Conservation (phyloP, 305 asterid genomes). For the Salvia sclarea region DNA sequence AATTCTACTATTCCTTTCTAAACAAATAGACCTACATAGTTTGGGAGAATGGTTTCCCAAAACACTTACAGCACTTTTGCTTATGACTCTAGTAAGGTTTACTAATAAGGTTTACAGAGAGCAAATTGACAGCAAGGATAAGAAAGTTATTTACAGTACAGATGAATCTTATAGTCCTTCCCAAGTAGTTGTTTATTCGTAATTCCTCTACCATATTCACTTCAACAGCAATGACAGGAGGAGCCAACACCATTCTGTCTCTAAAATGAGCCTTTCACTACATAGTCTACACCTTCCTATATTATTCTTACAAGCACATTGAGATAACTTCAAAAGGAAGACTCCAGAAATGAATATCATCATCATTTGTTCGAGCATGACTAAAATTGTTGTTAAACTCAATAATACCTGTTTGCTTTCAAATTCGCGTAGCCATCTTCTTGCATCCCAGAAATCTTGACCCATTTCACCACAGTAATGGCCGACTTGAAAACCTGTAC, state of each 20-base stretch:
- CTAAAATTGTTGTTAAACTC: constrained; percentile 18
- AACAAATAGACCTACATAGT: not conserved
- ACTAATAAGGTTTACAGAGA: not conserved
- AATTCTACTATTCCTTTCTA: not conserved
- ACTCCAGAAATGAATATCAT: constrained; percentile 16
- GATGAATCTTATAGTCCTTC: not conserved
- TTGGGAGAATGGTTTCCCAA: not conserved
- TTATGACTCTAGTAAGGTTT: not conserved
- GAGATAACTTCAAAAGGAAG: constrained; percentile 5
- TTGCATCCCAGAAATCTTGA: constrained; percentile 98
- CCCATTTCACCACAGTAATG: constrained; percentile 99
- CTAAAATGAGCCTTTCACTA: constrained; percentile 10
- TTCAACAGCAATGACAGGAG: not conserved
- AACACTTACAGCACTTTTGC: not conserved
- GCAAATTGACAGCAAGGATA: not conserved
- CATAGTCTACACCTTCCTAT: constrained; percentile 4
- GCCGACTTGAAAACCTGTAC: constrained; percentile 90
- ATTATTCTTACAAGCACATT: not conserved
- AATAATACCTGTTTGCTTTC: constrained; percentile 85
- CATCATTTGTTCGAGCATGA: constrained; percentile 9
- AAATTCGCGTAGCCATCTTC: constrained; percentile 97
- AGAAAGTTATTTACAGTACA: not conserved
- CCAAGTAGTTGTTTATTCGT: not conserved
- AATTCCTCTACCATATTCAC: not conserved
- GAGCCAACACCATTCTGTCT: not conserved